These are phyloP conservation scores for Brasilioporus rufonigricans DNA, from an alignment of 768 basidiomycete species.

Conservation along the genomic window DNA sequence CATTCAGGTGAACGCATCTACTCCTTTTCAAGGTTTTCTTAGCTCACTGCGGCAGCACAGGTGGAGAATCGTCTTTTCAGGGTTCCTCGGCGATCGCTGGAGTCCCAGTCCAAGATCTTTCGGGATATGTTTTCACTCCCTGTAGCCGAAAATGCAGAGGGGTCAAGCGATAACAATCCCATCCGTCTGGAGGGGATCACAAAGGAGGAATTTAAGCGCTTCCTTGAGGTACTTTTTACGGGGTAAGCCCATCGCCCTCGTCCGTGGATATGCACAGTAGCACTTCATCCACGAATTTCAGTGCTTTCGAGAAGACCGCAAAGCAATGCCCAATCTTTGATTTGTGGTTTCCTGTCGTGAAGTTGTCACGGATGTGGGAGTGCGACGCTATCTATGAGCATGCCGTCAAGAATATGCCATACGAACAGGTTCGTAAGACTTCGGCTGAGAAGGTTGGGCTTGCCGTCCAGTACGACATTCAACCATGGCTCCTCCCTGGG, in stretches of 20 bases:
- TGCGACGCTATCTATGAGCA: slow-evolving; percentile 30
- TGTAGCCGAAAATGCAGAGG: slow-evolving; percentile 12
- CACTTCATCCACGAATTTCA: neutral
- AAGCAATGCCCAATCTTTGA: slow-evolving; percentile 4
- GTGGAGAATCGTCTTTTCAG: slow-evolving; percentile 29
- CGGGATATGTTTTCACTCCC: slow-evolving; percentile 27
- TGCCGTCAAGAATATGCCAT: slow-evolving; percentile 31
- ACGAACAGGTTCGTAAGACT: neutral
- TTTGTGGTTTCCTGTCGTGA: slow-evolving; percentile 40
- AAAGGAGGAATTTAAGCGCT: slow-evolving; percentile 23
- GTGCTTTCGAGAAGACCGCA: neutral
- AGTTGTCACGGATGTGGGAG: slow-evolving; percentile 39
- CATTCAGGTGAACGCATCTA: slow-evolving; percentile 3
- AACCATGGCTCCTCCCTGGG: slow-evolving; percentile 34
- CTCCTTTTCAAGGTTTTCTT: neutral
- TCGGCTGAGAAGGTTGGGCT: slow-evolving; percentile 31
- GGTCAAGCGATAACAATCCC: slow-evolving; percentile 20
- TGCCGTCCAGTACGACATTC: slow-evolving; percentile 31
- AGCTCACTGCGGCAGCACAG: slow-evolving; percentile 9
- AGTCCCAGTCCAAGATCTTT: slow-evolving; percentile 27
- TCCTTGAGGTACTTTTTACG: slow-evolving; percentile 24
- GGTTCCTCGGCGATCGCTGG: slow-evolving; percentile 23
- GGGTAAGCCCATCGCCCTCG: slow-evolving; percentile 3
- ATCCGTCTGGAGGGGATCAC: slow-evolving; percentile 22
- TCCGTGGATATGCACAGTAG: neutral